Evolutionary conservation across 768 basidiomycete genomes (phyloP), one percentile per base, ranked within the genome.

Genomic region (Rhodosporidiobolus odoratus): DNA sequence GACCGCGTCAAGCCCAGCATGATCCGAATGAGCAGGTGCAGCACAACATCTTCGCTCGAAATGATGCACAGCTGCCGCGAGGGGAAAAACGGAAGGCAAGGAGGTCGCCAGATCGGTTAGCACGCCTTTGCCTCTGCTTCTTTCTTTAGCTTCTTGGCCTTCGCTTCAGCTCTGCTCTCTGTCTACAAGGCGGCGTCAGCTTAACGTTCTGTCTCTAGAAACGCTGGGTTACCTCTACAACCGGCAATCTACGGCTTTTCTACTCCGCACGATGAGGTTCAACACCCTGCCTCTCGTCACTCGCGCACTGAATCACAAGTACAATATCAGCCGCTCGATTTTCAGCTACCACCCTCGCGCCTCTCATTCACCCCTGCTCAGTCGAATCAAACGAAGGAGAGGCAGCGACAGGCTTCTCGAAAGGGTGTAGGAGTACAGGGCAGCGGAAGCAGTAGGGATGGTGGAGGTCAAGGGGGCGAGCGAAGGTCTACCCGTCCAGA

Each of bases 301-400:
- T 41, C 52, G 13, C 41, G 10, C 34, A 48, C 35, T 19, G 52
- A 8, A 35, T 23, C 25, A 16, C 50, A 19, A 5, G 37, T 6
- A 23, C 45, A 12, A 30, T 53, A 30, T 6, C 2, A 40, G 15
- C 41, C 35, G n/a, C 10, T 30, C 7, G 17, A 43, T 4, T 25
- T 35, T 8, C 50, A 48, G 41, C 37, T 58, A 6, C 57, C 50
- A 19, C 68, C 68, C 5, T 8, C 48, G 7, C 25, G 68, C 2
- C 62, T 69, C 32, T 69, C 68, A 2, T 48, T 69, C 41, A 58
- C 62, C 1, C 58, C 62, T 0, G 60, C 60, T 35, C 60, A 61
- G 54, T 3, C 45, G 40, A 35, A 12, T 10, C n/a, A 8, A 30
- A 4, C n/a, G 34, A 19, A 35, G 54, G 54, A 32, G 32, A 4